Evolutionary conservation across 2,329 filamentous ascomycete species (phyloP).

Genomic region (Exophiala bonariae): DNA sequence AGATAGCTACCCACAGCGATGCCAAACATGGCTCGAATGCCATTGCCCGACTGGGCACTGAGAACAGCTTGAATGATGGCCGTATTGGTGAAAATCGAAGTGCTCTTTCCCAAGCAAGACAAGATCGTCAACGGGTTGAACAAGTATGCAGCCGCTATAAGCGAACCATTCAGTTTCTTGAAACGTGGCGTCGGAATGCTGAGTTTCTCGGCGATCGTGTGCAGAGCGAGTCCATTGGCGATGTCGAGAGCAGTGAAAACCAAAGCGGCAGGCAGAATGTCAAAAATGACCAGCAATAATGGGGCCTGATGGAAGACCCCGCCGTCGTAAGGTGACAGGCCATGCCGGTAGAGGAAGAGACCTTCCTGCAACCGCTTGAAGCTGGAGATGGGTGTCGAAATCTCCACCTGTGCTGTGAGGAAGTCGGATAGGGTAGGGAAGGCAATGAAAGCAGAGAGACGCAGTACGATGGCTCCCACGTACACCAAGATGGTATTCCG

Average conservation of each 20-base stretch:
- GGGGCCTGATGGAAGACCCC: conserved; percentile 84
- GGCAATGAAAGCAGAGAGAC: conserved; percentile 74
- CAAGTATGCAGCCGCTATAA: conserved; percentile 64
- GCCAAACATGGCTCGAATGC: conserved; percentile 76
- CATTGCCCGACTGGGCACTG: conserved; percentile 73
- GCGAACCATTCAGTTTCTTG: conserved; percentile 16
- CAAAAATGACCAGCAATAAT: conserved; percentile 86
- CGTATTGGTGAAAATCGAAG: conserved; percentile 82
- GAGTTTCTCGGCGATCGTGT: conserved; percentile 62
- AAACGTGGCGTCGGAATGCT: conserved; percentile 25
- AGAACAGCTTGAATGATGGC: conserved; percentile 82
- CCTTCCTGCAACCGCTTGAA: conserved; percentile 99
- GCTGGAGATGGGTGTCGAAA: conserved; percentile 95
- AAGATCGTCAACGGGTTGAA: conserved; percentile 94
- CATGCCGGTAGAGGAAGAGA: conserved; percentile 91
- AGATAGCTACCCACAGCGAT: conserved; percentile 86
- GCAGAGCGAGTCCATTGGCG: conserved; percentile 75
- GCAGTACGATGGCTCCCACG: conserved; percentile 71
- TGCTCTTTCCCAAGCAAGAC: conserved; percentile 86
- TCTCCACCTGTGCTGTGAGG: conserved; percentile 87
- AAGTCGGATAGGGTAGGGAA: conserved; percentile 84
- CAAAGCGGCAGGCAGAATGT: conserved; percentile 78
- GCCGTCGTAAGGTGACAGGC: conserved; percentile 95
- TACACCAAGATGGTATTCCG: conserved; percentile 68
- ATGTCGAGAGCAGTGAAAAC: conserved; percentile 82